Evolutionary conservation across 768 basidiomycete species (phyloP).

Genomic region (Suillus paluster): DNA sequence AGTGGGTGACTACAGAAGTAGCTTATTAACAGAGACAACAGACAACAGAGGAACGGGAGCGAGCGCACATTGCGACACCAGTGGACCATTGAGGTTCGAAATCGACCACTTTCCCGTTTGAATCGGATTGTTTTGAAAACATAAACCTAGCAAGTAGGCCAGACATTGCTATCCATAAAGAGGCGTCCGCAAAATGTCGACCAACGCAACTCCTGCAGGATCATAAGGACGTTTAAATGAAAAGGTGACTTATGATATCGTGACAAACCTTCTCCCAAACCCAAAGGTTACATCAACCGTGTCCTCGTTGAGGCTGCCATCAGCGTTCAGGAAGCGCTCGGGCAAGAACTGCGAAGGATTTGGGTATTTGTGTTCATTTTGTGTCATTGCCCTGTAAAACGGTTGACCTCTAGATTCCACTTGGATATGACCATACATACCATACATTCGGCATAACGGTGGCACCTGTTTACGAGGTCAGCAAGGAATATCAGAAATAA

Average conservation of each 20-base stretch:
- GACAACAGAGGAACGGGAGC: too few relatives aligned
- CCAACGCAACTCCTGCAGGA: conserved; percentile 28
- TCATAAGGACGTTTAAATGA: not conserved
- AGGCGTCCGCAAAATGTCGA: conserved; percentile 27
- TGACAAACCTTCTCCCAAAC: conserved; percentile 29
- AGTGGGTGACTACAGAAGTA: conserved; percentile 18
- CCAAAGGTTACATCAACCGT: conserved; percentile 26
- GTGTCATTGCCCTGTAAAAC: conserved; percentile 36
- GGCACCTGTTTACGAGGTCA: conserved; percentile 20
- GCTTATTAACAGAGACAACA: conserved; percentile 1
- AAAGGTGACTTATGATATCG: not conserved
- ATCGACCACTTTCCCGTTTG: conserved; percentile 26
- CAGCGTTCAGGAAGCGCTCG: conserved; percentile 29
- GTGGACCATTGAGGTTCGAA: conserved; percentile 21
- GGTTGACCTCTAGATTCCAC: not conserved
- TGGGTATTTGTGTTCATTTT: conserved; percentile 36
- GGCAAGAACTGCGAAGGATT: conserved; percentile 37
- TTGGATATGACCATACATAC: conserved; percentile 17
- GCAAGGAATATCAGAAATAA: not conserved
- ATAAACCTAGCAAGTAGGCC: conserved; percentile 33
- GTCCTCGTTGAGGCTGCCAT: conserved; percentile 28
- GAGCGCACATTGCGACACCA: conserved; percentile 20
- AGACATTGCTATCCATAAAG: conserved; percentile 32
- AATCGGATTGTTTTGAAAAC: conserved; percentile 28
- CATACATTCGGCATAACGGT: conserved; percentile 33